Conservation (phyloP, 2,329 filamentous ascomycete genomes). For the Rasamsonia emersonii region DNA sequence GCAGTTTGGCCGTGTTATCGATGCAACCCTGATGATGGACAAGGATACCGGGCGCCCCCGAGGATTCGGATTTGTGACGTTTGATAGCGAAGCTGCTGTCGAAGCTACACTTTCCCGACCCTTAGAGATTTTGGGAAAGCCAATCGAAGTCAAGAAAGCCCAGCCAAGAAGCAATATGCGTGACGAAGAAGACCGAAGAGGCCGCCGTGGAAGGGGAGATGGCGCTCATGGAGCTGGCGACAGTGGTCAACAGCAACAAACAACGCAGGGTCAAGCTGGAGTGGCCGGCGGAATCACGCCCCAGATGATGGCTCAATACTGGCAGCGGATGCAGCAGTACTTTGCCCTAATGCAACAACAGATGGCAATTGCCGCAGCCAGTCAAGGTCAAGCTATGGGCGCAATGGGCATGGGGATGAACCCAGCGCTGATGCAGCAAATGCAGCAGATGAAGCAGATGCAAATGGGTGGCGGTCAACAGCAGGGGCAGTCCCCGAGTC, state of each 20-base stretch:
- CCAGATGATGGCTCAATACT: conserved; percentile 96
- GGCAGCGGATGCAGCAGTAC: conserved; percentile 97
- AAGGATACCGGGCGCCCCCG: conserved; percentile 96
- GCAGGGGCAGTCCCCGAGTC: conserved; percentile 26
- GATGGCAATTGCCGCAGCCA: conserved; percentile 51
- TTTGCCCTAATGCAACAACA: conserved; percentile 92
- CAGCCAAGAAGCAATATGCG: conserved; percentile 90
- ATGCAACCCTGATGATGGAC: conserved; percentile 99
- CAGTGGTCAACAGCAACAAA: conserved; percentile 37
- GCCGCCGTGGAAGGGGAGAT: conserved; percentile 32
- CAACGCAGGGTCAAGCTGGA: conserved; percentile 33
- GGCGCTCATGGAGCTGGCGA: conserved; percentile 29
- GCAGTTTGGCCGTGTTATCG: conserved; percentile 90
- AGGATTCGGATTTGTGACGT: conserved; percentile 96
- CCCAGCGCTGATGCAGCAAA: conserved; percentile 66
- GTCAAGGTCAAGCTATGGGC: conserved; percentile 33
- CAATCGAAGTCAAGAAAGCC: conserved; percentile 96
- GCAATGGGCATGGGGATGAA: conserved; percentile 60
- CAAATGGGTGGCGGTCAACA: conserved; percentile 48
- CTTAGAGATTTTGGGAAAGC: conserved; percentile 88
- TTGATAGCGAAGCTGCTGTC: conserved; percentile 90
- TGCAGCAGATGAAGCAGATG: conserved; percentile 60
- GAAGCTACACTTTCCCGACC: conserved; percentile 79
- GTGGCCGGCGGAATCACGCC: conserved; percentile 67
- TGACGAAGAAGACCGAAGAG: conserved; percentile 70